Percentiles rank a stretch among this genome's conserved stretches.
phyloP scores from a whole-genome alignment of 2,329 filamentous ascomycete genomes.

The Alternaria ethzedia region DNA sequence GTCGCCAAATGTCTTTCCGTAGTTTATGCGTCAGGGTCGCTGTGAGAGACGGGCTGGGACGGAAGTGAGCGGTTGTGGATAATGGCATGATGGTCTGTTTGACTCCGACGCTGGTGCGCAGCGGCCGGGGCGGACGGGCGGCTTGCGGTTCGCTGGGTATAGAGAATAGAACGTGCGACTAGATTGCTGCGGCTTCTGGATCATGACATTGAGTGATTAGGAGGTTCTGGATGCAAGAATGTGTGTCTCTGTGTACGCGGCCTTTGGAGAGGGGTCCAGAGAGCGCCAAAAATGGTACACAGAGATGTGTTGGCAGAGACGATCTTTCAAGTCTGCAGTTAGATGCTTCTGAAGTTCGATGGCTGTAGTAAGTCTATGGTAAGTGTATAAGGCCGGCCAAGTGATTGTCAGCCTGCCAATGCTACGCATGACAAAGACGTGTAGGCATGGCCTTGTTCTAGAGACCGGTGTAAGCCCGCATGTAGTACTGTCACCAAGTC shows the following conservation, averaged over 20 bases:
- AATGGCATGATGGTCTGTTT: not conserved
- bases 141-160: not conserved
- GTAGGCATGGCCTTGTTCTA: not conserved
- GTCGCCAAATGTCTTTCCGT: not conserved
- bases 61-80: not conserved
- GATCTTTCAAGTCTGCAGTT: not conserved
- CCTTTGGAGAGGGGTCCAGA: not conserved
- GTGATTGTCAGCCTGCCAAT: conserved; percentile 2
- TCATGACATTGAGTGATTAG: not conserved
- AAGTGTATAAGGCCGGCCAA: conserved; percentile 11
- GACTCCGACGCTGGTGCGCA: not conserved
- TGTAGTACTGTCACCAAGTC: not conserved
- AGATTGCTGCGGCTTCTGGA: not conserved
- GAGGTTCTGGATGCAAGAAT: not conserved
- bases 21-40: not conserved
- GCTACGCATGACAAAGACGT: not conserved
- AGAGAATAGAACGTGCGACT: not conserved
- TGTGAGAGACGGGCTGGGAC: not conserved
- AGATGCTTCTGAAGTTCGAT: not conserved
- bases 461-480: conserved; percentile 5
- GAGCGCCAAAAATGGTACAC: not conserved
- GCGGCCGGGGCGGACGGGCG: conserved; percentile 2
- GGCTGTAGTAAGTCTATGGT: not conserved
- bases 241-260: not conserved
- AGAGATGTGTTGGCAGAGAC: not conserved